Base-by-base conservation (phyloP, 163 green algal genomes). In the Scenedesmus sp. region DNA sequence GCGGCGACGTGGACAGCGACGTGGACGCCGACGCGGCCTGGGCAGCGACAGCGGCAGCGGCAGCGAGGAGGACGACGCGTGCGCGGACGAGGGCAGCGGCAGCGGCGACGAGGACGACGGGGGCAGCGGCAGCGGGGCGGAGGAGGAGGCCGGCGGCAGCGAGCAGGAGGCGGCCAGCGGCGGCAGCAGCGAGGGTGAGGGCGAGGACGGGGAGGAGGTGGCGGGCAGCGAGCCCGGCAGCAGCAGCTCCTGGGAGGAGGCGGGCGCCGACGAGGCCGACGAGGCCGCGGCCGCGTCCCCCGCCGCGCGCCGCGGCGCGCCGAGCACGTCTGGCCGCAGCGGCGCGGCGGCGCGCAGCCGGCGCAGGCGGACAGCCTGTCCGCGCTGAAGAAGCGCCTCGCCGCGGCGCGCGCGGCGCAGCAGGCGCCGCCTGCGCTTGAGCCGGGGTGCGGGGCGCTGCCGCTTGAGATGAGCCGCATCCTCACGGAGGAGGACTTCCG, bases 401-500 rank as follows among this genome's bases (percentile, higher is more conserved):
- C 83, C 24, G 84, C 85, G 80, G 70, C 73, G 60, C 72, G 33
- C 20, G 76, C 56, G 24, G 73, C 26, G 71, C 64, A 84, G 73
- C 53, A 83, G 33, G 83, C 28, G 2, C 29, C n/a, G n/a, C 44
- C 29, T 62, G 71, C 26, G 29, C 70, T 60, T 17, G 70, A 42
- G 71, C 24, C 64, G 60, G 10, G 44, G 82, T 10, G 31, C 57
- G 34, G 6, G 57, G 60, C 50, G 66, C 51, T 22, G 70, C 88
- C 82, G 13, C 85, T 95, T 36, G 93, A 96, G 73, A 89, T 84
- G 70, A 86, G 87, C 11, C 82, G 92, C 29, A 91, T 97, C 50
- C 79, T 97, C 34, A 92, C 84, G 13, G 72, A 87, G n/a, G 89
- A 95, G 60, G 89, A 98, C 85, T 98, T 97, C 83, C 86, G 89